Evolutionary conservation across 2,329 filamentous ascomycete species (phyloP), one percentile per base, ranked within the genome.

Genomic region (Ascochyta fabae): DNA sequence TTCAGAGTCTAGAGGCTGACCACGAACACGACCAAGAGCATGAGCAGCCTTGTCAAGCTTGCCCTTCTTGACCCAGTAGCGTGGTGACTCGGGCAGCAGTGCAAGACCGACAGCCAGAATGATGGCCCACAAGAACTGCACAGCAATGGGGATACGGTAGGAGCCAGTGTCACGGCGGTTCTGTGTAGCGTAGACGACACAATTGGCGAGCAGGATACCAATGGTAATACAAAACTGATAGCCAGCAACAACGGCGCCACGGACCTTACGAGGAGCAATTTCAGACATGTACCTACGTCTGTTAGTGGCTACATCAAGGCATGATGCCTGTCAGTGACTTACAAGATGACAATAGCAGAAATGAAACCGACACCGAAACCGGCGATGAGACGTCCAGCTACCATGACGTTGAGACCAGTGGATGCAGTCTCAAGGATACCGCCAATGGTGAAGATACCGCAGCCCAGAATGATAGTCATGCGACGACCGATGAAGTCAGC

Each of bases 191-290:
- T 95, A 94, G 77, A 89, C 86, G 69, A 96, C 86, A 70, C 86
- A 87, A 9, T 89, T 86, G 39, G 90, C 90, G 58, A 94, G 77
- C 76, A 94, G 79, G 65, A 95, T 81, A 80, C 91, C 91, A 62
- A 93, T 84, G 62, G 90, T 93, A 73, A 93, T 88, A 77, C 88
- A 91, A 81, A 92, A 92, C 75, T 93, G 90, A 81, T 93, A 93
- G 10, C 88, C 88, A 36, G 41, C 86, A 31, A 94, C 90, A 49
- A 93, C 82, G 51, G 89, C 87, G 73, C 90, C 90, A 74, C 90
- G 86, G 64, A 95, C 88, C 78, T 91, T 92, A 72, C 65, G 66
- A 39, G 74, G 74, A 84, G 80, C 76, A 74, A 93, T 92, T 79
- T 94, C 91, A 48, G 89, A 92, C 90, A 95, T 94, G 85, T 95